Conservation (phyloP, 2,329 filamentous ascomycete species). For the Fusarium proliferatum region DNA sequence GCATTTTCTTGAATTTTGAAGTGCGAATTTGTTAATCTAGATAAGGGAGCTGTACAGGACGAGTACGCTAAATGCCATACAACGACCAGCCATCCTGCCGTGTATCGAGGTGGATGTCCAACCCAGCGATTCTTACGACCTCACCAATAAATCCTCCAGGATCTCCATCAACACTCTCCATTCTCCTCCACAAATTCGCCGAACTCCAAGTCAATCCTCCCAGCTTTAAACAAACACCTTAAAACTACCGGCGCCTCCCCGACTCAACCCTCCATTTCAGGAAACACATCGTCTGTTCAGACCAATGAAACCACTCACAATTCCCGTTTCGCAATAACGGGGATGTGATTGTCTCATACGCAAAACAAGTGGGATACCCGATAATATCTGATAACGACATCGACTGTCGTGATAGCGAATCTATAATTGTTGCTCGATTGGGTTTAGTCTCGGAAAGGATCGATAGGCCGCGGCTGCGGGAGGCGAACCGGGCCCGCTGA, state of each 20-base stretch:
- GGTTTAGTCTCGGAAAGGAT: background rate
- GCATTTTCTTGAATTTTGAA: fast-evolving
- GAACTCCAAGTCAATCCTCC: background rate
- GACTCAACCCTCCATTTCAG: background rate
- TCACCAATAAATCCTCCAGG: fast-evolving
- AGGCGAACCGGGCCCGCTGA: background rate
- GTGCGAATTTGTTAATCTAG: fast-evolving
- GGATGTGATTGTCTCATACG: conserved; percentile 28
- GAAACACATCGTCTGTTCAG: background rate
- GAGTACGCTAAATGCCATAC: fast-evolving
- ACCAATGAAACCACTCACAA: background rate
- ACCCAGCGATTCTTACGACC: no score
- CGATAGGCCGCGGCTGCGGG: background rate
- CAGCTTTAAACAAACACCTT: background rate
- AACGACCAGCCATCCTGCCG: no score
- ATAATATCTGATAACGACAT: conserved; percentile 30
- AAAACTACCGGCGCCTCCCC: background rate
- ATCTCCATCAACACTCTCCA: background rate
- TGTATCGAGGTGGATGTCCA: no score
- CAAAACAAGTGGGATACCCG: background rate
- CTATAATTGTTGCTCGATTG: background rate
- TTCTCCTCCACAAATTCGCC: background rate
- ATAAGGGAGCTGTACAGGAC: background rate
- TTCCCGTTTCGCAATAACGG: conserved; percentile 18
- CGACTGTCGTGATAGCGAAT: conserved; percentile 25